These are phyloP conservation scores for Solanum etuberosum DNA, from an alignment of 257 asterid genomes.

Conservation along the genomic window DNA sequence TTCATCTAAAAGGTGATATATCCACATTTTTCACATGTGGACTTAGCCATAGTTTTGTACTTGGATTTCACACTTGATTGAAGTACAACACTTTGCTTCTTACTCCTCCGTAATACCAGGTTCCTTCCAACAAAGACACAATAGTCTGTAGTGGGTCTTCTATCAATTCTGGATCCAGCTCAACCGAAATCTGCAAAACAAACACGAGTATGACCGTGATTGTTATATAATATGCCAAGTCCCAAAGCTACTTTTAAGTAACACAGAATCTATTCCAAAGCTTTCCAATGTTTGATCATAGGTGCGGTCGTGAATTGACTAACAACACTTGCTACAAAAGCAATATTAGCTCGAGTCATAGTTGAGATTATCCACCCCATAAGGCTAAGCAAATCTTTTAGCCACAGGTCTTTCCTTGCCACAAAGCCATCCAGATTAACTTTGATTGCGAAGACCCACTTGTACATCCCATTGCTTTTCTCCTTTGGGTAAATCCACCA, in stretches of 20 bases:
- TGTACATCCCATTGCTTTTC: background rate
- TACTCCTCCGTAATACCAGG: background rate
- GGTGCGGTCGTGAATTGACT: background rate
- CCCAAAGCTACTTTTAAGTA: background rate
- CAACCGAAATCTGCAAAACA: background rate
- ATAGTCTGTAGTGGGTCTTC: background rate
- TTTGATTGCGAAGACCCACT: background rate
- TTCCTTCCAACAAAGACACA: background rate
- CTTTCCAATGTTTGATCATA: background rate
- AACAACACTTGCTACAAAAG: background rate
- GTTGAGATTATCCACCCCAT: background rate
- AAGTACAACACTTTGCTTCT: background rate
- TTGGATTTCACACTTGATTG: background rate
- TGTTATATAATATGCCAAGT: background rate
- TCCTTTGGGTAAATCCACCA: background rate
- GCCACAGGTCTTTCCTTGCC: background rate
- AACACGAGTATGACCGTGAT: background rate
- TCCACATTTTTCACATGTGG: background rate
- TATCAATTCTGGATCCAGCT: background rate
- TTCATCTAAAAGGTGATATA: background rate
- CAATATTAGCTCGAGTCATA: background rate
- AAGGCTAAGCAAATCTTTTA: background rate
- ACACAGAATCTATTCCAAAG: background rate
- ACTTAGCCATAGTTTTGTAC: background rate
- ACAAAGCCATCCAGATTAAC: background rate